Base-by-base conservation (phyloP, 768 basidiomycete species). In the Holtermanniella nyarrowii region DNA sequence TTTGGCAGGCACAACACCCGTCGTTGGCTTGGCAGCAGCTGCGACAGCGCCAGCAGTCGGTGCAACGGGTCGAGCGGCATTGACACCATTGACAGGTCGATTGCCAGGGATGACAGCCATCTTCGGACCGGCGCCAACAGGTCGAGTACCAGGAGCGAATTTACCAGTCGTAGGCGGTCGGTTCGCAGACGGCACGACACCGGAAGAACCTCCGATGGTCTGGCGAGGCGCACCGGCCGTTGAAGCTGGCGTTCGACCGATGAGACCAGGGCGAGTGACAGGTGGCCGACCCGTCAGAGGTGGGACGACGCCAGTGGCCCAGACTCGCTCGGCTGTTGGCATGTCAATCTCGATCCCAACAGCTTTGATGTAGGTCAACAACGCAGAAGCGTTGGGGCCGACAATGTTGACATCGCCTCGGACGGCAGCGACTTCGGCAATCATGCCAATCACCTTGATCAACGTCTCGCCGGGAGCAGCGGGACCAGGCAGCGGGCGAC, bases 271-370 rank as follows among this genome's bases (percentile, higher is more conserved):
- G 7, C 31, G 31, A 37, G 31, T 7, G 10, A 7, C 31, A 7
- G 31, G 31, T 16, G 31, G 31, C 10, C 31, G 31, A 16, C 10
- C 31, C 31, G 57, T 13, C 16, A 63, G 23, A n/a, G 58, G 57
- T 7, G 65, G 65, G 1, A 64, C 52, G 5, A 65, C 45, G 11
- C 65, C 65, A 2, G 65, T 67, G 24, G 57, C 57, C 65, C 65
- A 67, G 4, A 67, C 62, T 23, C 56, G 44, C 25, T 62, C 65
- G 7, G 65, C 65, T 1, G 60, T 59, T 41, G 50, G 42, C 1
- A 67, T 21, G 46, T 67, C 65, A n/a, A 67, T 60, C 23, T 61
- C 61, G 11, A 58, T 56, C 5, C 65, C 65, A 3, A 67, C 65
- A 4, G 59, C 56, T 25, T 57, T 56, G 51, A 67, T 64, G 44